These are phyloP conservation scores for Komagataella kurtzmanii DNA, from an alignment of 805 yeast species.

Conservation along the genomic window DNA sequence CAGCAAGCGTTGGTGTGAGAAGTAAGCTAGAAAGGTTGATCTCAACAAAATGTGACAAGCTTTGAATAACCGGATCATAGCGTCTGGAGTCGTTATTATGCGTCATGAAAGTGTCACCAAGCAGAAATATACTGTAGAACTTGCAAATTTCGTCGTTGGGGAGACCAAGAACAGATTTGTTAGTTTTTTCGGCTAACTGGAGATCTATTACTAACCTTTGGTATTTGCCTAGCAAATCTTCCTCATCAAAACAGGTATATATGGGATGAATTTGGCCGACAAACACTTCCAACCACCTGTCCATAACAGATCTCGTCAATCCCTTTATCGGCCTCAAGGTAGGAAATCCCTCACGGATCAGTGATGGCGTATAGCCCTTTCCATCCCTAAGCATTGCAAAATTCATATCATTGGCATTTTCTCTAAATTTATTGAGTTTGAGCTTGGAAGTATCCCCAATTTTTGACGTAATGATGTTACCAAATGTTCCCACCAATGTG, in stretches of 20 bases:
- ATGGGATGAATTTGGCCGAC: background rate
- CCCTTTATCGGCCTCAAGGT: background rate
- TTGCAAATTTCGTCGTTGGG: background rate
- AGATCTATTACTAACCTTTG: background rate
- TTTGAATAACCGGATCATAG: background rate
- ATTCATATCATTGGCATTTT: background rate
- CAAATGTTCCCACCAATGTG: background rate
- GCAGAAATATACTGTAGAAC: background rate
- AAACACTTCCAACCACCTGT: background rate
- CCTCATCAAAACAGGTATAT: background rate
- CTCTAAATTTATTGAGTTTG: background rate
- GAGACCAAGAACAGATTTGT: background rate
- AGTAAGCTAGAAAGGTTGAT: background rate
- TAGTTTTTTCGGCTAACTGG: background rate
- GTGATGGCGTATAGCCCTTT: background rate
- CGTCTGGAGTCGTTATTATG: background rate
- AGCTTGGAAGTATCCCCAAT: background rate
- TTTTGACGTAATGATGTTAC: background rate
- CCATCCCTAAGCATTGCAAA: background rate
- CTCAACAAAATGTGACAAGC: background rate
- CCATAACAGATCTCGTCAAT: background rate
- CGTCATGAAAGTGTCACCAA: background rate
- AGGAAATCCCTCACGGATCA: background rate
- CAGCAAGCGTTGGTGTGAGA: background rate
- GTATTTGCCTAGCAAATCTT: background rate